Evolutionary conservation across 1,284 basidiomycete genomes (phyloP), one percentile per base, ranked within the genome.

Genomic region (Cryptococcus floricola): DNA sequence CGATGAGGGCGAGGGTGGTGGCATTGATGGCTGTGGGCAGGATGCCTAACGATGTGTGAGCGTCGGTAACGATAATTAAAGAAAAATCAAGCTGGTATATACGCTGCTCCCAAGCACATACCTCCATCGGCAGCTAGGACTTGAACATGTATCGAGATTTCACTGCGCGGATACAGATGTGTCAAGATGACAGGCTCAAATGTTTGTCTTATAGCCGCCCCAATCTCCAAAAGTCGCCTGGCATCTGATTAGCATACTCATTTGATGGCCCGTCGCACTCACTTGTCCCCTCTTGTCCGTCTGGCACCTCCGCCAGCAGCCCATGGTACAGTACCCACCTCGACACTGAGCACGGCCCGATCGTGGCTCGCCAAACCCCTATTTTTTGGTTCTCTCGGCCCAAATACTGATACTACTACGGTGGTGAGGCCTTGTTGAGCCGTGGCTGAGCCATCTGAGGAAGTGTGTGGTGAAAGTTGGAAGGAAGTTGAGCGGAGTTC

Each of bases 141-240:
- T 73, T 95, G 91, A 12, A 98, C 82, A 75, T 88, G 89, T 58
- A 98, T 87, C 76, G 96, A 89, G 73, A 98, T 95, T 73, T 94
- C 86, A 31, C 89, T 89, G 51, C 95, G 87, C 7, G 95, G 95
- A 76, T 95, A 98, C 48, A 98, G 82, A 62, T 84, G 84, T 1
- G 88, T 88, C 72, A 94, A 89, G 41, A 98, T 84, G 52, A 96
- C 91, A 43, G 94, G 91, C 71, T 98, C 93, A 68, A 98, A 98
- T 0, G 95, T 97, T 39, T 90, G 87, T 77, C 91, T 88, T 63
- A 98, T 86, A 13, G 87, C 85, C 2, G 89, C 82, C 2, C 87
- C 89, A 58, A 97, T 82, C 76, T 98, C 95, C 57, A 91, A 80
- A 56, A 91, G 83, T 18, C 93, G 90, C 75, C 95, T 97, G 67